A percentile compares a stretch with the other conserved stretches of the same genome.
Conservation (phyloP, 192 early-diverging fungal species). For the Cetraspora pellucida region DNA sequence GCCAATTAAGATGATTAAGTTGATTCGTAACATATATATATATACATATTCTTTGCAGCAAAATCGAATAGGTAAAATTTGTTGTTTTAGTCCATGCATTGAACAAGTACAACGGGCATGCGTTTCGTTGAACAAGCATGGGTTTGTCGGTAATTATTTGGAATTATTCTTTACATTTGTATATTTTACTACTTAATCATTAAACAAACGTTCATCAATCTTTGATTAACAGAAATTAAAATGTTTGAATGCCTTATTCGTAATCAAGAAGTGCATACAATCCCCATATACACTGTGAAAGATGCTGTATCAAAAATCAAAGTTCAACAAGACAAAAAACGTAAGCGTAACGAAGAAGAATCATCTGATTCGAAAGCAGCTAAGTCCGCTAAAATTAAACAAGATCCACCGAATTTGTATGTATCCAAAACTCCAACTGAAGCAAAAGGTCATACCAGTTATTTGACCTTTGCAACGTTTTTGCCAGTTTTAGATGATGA, state of each 20-base stretch:
- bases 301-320: conserved; percentile 57
- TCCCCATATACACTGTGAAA: conserved; percentile 65
- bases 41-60: conserved; percentile 34
- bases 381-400: background rate
- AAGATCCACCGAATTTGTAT: conserved; percentile 50
- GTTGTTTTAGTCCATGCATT: conserved; percentile 94
- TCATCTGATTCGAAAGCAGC: too few species aligned
- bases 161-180: background rate
- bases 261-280: conserved; percentile 69
- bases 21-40: background rate
- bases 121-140: conserved; percentile 72
- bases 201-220: background rate
- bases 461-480: conserved; percentile 89
- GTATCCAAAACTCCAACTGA: conserved; percentile 64
- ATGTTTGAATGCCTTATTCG: conserved; percentile 96
- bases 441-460: conserved; percentile 90
- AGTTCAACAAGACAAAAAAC: conserved; percentile 45
- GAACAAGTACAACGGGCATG: conserved; percentile 91
- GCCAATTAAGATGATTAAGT: background rate
- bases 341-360: conserved; percentile 41
- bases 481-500: conserved; percentile 49
- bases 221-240: conserved; percentile 35
- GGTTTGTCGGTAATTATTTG: conserved; percentile 72
- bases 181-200: background rate
- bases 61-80: conserved; percentile 81